These are phyloP conservation scores for Dendrobium chrysotoxum DNA, from an alignment of 106 monocot genomes.

Conservation along the genomic window DNA sequence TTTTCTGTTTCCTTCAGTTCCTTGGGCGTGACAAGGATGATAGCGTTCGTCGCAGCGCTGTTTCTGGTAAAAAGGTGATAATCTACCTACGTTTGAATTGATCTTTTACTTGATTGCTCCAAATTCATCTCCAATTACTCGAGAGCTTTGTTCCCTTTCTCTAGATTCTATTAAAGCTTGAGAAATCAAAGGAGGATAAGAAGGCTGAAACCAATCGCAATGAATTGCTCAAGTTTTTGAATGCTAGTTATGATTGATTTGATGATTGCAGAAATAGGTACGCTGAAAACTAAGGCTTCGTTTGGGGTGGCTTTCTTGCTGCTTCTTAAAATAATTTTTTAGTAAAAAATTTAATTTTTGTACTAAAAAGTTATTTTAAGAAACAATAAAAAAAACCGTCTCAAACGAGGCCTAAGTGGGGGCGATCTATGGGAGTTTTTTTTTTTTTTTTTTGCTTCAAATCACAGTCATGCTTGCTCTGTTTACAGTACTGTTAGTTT, in stretches of 20 bases:
- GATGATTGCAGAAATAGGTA: not conserved
- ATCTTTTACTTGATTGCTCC: too few relatives aligned
- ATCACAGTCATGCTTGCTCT: not conserved
- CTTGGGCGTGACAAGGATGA: constrained; percentile 91
- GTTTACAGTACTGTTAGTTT: not conserved
- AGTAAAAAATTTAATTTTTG: too few relatives aligned
- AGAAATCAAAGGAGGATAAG: constrained; percentile 95
- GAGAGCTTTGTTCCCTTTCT: not conserved
- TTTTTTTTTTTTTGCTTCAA: not conserved
- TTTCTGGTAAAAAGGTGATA: constrained; percentile 97
- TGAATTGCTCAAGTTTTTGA: constrained; percentile 90
- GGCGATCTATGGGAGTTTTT: not conserved
- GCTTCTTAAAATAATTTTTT: too few relatives aligned
- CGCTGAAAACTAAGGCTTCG: not conserved
- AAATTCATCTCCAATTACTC: too few relatives aligned
- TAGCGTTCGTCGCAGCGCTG: constrained; percentile 67
- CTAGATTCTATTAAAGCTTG: constrained; percentile 88
- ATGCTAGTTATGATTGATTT: constrained; percentile 90
- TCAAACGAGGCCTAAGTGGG: too few relatives aligned
- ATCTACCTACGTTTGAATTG: not conserved
- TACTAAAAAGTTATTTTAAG: too few relatives aligned
- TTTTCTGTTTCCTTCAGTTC: constrained; percentile 38
- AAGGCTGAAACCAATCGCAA: constrained; percentile 87
- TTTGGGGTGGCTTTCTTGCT: too few relatives aligned
- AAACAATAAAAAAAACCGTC: too few relatives aligned